Conservation (phyloP, 179 eudicot genomes). For the Sideroxylon spinosum region DNA sequence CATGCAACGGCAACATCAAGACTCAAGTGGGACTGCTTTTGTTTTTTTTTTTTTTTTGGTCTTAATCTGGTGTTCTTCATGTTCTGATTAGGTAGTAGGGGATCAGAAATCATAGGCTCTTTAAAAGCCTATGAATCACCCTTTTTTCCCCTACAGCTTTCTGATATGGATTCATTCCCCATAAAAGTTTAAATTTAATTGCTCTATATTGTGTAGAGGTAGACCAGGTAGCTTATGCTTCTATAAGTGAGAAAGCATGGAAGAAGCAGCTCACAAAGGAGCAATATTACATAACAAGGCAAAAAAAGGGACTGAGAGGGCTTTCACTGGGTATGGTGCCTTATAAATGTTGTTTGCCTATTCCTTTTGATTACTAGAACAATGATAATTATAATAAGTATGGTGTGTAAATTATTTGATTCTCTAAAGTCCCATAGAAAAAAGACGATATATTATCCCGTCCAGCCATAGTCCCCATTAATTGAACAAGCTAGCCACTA, state of each 20-base stretch:
- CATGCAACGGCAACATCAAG: background rate
- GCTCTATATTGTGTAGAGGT: constrained; percentile 28
- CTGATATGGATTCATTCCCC: background rate
- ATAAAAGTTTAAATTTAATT: background rate
- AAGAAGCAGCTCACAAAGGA: constrained; percentile 61
- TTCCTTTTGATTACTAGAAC: background rate
- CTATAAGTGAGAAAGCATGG: constrained; percentile 65
- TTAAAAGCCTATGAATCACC: background rate
- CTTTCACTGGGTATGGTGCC: constrained; percentile 70
- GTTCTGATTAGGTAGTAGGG: background rate
- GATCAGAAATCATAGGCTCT: background rate
- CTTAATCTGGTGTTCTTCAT: constrained; percentile 6
- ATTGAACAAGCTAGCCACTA: background rate
- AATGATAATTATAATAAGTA: background rate
- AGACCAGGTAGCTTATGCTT: constrained; percentile 33
- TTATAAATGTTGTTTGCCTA: background rate
- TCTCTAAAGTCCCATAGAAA: background rate
- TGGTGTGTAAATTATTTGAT: too few species aligned
- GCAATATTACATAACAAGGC: constrained; percentile 68
- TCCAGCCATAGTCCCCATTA: background rate
- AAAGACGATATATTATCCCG: background rate
- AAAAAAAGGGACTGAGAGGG: constrained; percentile 93
- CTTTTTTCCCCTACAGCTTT: background rate
- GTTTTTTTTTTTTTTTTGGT: too few species aligned
- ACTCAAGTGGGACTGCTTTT: background rate